Evolutionary conservation across 768 basidiomycete species (phyloP).

Genomic region (Trametes punicea): DNA sequence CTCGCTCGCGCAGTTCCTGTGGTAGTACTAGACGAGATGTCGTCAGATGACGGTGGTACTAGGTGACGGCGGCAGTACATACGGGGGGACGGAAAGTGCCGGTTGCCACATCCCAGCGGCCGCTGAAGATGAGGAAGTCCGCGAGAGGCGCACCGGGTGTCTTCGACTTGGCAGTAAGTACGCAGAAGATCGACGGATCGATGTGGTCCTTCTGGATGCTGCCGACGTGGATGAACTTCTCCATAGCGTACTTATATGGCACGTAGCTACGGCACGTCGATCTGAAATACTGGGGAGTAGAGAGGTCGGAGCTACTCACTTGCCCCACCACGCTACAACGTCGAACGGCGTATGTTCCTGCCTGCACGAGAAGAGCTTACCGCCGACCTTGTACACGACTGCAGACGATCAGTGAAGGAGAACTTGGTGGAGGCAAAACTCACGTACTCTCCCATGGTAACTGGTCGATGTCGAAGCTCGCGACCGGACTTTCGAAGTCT

Average conservation of each 20-base stretch:
- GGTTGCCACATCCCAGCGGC: conserved; percentile 60
- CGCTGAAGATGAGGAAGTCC: conserved; percentile 63
- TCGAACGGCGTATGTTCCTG: conserved; percentile 70
- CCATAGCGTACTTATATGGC: conserved; percentile 63
- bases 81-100: conserved; percentile 61
- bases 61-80: conserved; percentile 16
- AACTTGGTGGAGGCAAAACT: conserved; percentile 49
- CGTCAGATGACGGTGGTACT: neutral
- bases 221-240: conserved; percentile 61
- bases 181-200: conserved; percentile 67
- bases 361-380: conserved; percentile 48
- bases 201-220: conserved; percentile 67
- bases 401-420: neutral
- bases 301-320: conserved; percentile 37
- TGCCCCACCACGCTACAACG: conserved; percentile 70
- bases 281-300: neutral
- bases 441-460: conserved; percentile 52
- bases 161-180: conserved; percentile 64
- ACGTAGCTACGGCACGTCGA: conserved; percentile 43
- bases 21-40: conserved; percentile 47
- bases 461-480: conserved; percentile 64
- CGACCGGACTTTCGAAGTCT: conserved; percentile 64
- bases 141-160: conserved; percentile 53
- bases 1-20: conserved; percentile 59
- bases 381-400: conserved; percentile 42